Evolutionary conservation across 768 basidiomycete species (phyloP), one percentile per base, ranked within the genome.

Genomic region (Omphalotus guepiniiformis): DNA sequence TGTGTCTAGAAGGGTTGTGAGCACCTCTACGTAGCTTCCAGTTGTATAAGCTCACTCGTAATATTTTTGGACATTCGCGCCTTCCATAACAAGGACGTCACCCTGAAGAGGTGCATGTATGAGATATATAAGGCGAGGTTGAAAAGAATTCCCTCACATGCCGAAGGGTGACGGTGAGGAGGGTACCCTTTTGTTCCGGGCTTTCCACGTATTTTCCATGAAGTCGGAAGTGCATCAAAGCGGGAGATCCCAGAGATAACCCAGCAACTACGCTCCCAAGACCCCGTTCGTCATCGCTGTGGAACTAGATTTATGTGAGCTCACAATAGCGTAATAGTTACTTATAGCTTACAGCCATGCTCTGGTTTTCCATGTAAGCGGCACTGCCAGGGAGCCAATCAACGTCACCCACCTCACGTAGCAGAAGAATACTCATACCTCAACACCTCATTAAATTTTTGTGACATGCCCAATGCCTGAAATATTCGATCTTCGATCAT

Each of bases 311-410:
- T 37, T 39, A 47, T 11, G 15, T n/a, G 37, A 39, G 19, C 6
- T 21, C 34, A n/a, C n/a, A 57, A 28, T 44, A 43, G 7, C 22
- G 23, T 8, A n/a, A 45, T 15, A 28, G 50, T 25, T 27, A 21
- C 15, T 27, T 4, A 28, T 12, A 13, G 63, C 77, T 57, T 59
- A 88, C 88, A 40, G 86, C 77, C 88, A 92, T 92, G 59, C 75
- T 85, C 62, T 91, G 89, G 48, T 78, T 73, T 57, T 88, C 85
- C 85, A 91, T 89, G 56, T 92, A 92, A 1, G 86, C 88, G 38
- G 83, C 86, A 49, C 82, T 82, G 37, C n/a, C 6, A 30, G 21
- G 27, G 4, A 16, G 11, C 44, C 26, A 12, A 41, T 49, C 28
- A 16, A 22, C 11, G 19, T 29, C 15, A 15, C n/a, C 29, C 8